phyloP scores from a whole-genome alignment of 441 rosid species.

The Codiaeum variegatum region DNA sequence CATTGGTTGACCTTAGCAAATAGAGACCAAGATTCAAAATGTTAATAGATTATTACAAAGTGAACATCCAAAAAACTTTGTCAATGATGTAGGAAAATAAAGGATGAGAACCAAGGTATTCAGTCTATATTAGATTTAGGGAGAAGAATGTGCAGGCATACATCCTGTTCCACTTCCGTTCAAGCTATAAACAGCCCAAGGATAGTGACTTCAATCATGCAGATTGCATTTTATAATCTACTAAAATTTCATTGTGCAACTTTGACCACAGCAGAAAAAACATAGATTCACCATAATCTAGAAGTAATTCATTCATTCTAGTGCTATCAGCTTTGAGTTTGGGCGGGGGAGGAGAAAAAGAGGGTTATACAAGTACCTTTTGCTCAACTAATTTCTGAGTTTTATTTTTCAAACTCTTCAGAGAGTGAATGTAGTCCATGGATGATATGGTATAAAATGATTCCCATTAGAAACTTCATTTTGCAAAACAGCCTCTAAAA shows the following conservation, averaged over 20 bases:
- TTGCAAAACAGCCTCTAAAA: background rate
- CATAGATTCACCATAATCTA: background rate
- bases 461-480: too few species aligned
- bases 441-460: background rate
- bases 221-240: background rate
- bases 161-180: background rate
- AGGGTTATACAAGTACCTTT: background rate
- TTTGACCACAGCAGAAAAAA: background rate
- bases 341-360: background rate
- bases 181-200: background rate
- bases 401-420: background rate
- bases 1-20: slow-evolving; percentile 56
- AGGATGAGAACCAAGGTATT: background rate
- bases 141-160: background rate
- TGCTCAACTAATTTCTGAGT: background rate
- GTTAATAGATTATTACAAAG: background rate
- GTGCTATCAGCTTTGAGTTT: background rate
- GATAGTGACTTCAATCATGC: background rate
- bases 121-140: background rate
- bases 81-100: slow-evolving; percentile 1
- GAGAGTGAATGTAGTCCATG: background rate
- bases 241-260: background rate
- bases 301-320: background rate
- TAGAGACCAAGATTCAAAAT: slow-evolving; percentile 12
- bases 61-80: slow-evolving; percentile 1